Conservation (phyloP, 768 basidiomycete genomes). For the Lactarius pseudohatsudake region DNA sequence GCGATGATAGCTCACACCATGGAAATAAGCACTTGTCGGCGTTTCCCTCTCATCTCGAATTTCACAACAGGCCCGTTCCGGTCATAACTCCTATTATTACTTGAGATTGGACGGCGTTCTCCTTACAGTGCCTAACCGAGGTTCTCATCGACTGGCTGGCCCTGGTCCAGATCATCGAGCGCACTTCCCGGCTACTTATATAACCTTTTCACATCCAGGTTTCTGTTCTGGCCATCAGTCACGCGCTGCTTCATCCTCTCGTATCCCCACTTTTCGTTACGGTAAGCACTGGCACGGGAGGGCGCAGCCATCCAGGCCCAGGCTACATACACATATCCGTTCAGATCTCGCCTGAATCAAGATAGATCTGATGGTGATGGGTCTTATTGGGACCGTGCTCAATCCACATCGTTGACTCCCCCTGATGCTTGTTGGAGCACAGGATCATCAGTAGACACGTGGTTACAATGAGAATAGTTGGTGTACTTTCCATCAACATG, state of each 20-base stretch:
- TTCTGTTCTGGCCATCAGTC: slow-evolving; percentile 7
- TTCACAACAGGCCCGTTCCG: slow-evolving; percentile 8
- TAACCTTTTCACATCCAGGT: background rate
- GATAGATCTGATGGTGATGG: slow-evolving; percentile 4
- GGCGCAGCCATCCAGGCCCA: background rate
- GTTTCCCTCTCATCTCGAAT: background rate
- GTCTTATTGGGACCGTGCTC: background rate
- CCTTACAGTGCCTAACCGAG: slow-evolving; percentile 1
- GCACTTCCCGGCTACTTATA: background rate
- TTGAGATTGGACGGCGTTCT: slow-evolving; percentile 4
- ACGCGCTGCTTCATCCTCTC: slow-evolving; percentile 3
- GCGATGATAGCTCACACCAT: slow-evolving; percentile 12
- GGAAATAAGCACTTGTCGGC: slow-evolving; percentile 11
- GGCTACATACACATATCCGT: background rate
- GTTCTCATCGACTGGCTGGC: background rate
- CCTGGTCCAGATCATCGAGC: slow-evolving; percentile 9
- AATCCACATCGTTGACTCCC: slow-evolving; percentile 1
- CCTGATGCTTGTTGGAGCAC: background rate
- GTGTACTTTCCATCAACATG: background rate
- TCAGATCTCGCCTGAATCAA: slow-evolving; percentile 13
- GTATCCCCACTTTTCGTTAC: slow-evolving; percentile 11
- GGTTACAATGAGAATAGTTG: background rate
- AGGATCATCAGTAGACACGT: slow-evolving; percentile 1
- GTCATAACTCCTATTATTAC: background rate
- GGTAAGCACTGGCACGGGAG: slow-evolving; percentile 1